Percentiles rank a stretch among this genome's conserved stretches.
Evolutionary conservation across 2,329 filamentous ascomycete genomes (phyloP).

Genomic region (Helotiales sp.): DNA sequence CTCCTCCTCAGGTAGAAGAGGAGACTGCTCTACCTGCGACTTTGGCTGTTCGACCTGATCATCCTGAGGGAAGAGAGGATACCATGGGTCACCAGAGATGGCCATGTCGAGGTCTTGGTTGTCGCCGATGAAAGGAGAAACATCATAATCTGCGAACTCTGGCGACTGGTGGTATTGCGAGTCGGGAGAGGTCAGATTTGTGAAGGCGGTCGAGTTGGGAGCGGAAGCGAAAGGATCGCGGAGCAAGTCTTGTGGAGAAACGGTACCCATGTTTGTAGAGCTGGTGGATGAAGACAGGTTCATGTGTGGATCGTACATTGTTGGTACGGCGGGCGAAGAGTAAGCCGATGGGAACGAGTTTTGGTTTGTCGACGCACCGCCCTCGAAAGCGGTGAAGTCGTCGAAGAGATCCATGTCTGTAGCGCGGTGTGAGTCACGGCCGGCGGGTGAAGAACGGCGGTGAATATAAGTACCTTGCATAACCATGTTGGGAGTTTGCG

Average conservation of each 20-base stretch:
- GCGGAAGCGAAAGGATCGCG: slow-evolving; percentile 73
- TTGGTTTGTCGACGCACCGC: slow-evolving; percentile 38
- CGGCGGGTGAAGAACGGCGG: slow-evolving; percentile 25
- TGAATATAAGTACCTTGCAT: slow-evolving; percentile 55
- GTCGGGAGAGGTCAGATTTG: slow-evolving; percentile 78
- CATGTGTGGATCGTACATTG: slow-evolving; percentile 56
- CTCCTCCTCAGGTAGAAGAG: slow-evolving; percentile 50
- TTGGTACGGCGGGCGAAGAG: slow-evolving; percentile 45
- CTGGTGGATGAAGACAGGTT: slow-evolving; percentile 48
- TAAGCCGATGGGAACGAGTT: slow-evolving; percentile 39
- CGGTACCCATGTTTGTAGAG: slow-evolving; percentile 66
- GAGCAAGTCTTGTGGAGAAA: slow-evolving; percentile 83
- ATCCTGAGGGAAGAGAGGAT: slow-evolving; percentile 70
- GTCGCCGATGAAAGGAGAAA: slow-evolving; percentile 75
- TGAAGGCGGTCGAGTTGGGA: slow-evolving; percentile 81
- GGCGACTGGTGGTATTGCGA: slow-evolving; percentile 80
- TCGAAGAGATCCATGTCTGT: slow-evolving; percentile 61
- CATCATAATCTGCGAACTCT: slow-evolving; percentile 72
- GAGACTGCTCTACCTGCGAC: slow-evolving; percentile 34
- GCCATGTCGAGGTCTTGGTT: slow-evolving; percentile 56
- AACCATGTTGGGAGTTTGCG: slow-evolving; percentile 56
- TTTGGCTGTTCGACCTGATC: slow-evolving; percentile 43
- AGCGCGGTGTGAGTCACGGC: slow-evolving; percentile 38
- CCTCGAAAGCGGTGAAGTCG: slow-evolving; percentile 61
- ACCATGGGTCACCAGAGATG: slow-evolving; percentile 64